Conservation (phyloP, 208 protist genomes). For the Acanthamoeba lenticulata region DNA sequence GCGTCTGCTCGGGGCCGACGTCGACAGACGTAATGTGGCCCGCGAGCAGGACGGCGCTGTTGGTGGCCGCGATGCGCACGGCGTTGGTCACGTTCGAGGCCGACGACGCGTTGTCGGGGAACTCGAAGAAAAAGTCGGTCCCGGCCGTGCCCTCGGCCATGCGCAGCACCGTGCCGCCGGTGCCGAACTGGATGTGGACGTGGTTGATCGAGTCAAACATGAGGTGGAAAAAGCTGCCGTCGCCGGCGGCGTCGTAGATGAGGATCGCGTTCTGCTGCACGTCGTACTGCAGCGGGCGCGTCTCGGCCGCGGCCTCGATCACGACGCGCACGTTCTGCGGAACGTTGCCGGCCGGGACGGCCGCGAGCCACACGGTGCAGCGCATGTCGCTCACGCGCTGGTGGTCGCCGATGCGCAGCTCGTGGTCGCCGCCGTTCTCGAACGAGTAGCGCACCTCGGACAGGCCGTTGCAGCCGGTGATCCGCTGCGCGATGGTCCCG, state of each 20-base stretch:
- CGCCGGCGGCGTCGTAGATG: neutral
- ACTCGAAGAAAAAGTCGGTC: slow-evolving; percentile 50
- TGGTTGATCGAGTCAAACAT: slow-evolving; percentile 11
- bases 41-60: neutral
- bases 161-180: neutral
- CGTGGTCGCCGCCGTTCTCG: neutral
- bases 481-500: slow-evolving; percentile 45
- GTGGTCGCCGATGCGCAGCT: slow-evolving; percentile 21
- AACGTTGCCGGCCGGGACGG: neutral
- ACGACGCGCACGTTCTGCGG: neutral
- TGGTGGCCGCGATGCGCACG: neutral
- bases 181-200: slow-evolving; percentile 49
- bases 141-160: slow-evolving; percentile 19
- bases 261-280: slow-evolving; percentile 56
- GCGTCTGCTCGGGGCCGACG: neutral
- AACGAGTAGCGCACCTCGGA: slow-evolving; percentile 26
- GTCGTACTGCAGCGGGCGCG: slow-evolving; percentile 44
- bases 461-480: slow-evolving; percentile 56
- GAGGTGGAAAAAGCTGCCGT: slow-evolving; percentile 50
- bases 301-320: slow-evolving; percentile 35
- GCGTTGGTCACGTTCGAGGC: neutral
- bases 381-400: neutral
- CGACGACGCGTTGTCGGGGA: neutral
- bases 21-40: neutral
- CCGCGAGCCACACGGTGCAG: slow-evolving; percentile 56